These are phyloP conservation scores for Aspergillus fijiensis DNA, from an alignment of 2,329 filamentous ascomycete genomes.

Conservation along the genomic window DNA sequence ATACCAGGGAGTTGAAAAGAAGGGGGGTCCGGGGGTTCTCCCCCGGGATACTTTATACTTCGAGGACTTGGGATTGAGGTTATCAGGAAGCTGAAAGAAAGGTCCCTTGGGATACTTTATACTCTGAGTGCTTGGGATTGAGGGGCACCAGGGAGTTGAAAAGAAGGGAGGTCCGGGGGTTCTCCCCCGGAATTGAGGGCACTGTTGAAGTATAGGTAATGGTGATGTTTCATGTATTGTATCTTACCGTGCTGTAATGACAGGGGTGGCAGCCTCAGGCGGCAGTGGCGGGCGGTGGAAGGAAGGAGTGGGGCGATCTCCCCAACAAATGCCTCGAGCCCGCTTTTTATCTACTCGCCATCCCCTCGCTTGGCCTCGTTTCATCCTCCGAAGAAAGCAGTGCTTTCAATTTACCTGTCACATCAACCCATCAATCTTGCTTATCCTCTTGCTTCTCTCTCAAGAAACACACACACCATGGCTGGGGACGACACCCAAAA, in stretches of 20 bases:
- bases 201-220: no score
- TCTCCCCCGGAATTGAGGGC: no score
- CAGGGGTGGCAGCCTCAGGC: no score
- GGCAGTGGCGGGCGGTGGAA: no score
- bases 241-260: no score
- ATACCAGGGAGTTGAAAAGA: constrained; percentile 1
- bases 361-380: constrained; percentile 1
- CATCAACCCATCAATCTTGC: neutral
- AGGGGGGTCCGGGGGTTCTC: no score
- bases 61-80: no score
- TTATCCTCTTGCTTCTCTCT: neutral
- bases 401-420: constrained; percentile 1
- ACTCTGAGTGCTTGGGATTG: no score
- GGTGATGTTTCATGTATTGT: no score
- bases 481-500: constrained; percentile 20
- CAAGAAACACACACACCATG: constrained; percentile 19
- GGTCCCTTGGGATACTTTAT: no score
- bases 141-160: no score
- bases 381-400: neutral
- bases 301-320: constrained; percentile 26
- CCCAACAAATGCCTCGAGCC: constrained; percentile 34
- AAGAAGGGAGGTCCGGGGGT: no score
- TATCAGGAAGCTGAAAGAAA: constrained; percentile 6
- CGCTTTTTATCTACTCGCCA: constrained; percentile 3
- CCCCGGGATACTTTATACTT: constrained; percentile 20